A percentile compares a stretch with the other conserved stretches of the same genome.
phyloP scores from a whole-genome alignment of 2,329 filamentous ascomycete genomes.

The Colletotrichum coccodes region DNA sequence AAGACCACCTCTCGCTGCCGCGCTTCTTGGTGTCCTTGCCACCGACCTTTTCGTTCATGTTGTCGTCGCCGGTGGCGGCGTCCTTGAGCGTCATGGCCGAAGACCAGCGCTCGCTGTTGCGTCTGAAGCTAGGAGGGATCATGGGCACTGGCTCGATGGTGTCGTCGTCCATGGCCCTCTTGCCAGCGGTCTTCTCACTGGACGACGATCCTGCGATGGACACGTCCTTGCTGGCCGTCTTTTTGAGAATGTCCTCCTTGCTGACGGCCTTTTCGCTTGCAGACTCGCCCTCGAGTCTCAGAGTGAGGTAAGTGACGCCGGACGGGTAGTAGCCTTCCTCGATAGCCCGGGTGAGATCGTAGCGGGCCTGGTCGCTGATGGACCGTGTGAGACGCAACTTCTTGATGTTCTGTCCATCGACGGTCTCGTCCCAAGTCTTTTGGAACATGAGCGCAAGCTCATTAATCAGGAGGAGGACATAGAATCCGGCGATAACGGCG shows the following conservation, averaged over 20 bases:
- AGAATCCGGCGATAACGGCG: slow-evolving; percentile 35
- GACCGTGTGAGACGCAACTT: slow-evolving; percentile 23
- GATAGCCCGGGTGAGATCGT: slow-evolving; percentile 29
- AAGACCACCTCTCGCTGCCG: slow-evolving; percentile 25
- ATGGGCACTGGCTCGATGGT: slow-evolving; percentile 25
- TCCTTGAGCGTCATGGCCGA: slow-evolving; percentile 28
- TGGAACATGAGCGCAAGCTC: slow-evolving; percentile 34
- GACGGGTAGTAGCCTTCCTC: slow-evolving; percentile 32
- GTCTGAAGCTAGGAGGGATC: slow-evolving; percentile 28
- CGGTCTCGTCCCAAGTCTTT: slow-evolving; percentile 30
- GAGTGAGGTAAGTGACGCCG: slow-evolving; percentile 27
- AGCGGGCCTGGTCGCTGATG: slow-evolving; percentile 30
- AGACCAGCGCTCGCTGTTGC: slow-evolving; percentile 29
- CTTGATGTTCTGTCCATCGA: slow-evolving; percentile 27
- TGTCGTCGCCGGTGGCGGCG: slow-evolving; percentile 11
- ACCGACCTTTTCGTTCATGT: slow-evolving; percentile 17
- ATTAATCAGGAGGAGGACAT: slow-evolving; percentile 32
- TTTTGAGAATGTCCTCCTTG: slow-evolving; percentile 28
- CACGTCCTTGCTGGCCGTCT: slow-evolving; percentile 23
- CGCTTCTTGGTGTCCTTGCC: slow-evolving; percentile 22
- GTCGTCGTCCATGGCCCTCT: slow-evolving; percentile 17
- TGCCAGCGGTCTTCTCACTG: slow-evolving; percentile 26
- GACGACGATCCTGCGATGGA: slow-evolving; percentile 27
- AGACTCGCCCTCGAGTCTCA: slow-evolving; percentile 29
- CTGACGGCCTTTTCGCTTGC: slow-evolving; percentile 28